Base-by-base conservation (phyloP, 1,139 yeast genomes). In the Suhomyces coccinellae region DNA sequence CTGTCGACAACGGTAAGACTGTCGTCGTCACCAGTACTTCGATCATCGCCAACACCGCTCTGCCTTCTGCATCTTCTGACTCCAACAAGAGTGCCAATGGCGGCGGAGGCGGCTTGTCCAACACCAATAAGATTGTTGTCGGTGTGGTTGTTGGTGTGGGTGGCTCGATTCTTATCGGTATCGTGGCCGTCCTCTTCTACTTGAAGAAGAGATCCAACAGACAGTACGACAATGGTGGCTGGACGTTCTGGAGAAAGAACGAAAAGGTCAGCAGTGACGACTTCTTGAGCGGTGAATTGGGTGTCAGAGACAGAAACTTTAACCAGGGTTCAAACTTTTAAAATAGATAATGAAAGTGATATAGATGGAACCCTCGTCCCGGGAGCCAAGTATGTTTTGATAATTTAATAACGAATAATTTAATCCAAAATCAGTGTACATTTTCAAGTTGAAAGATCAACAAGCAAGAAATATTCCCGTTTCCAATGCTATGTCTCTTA, bases 261-360 rank as follows among this genome's bases (percentile, higher is more conserved):
- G 79, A 72, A 52, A 73, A 75, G 60, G 70, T 69, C 40, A 65
- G 65, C 38, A 64, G 65, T 38, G 77, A 73, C 50, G 95, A 87
- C 58, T 68, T 78, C 41, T 71, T 83, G 45, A 85, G 87, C 16
- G 81, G 83, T 20, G 73, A 71, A 48, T 78, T 87, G 53, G 72
- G 88, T 8, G 74, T 72, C 24, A 66, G 73, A 47, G 70, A 84
- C 49, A 61, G 77, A 49, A 61, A 62, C 46, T 67, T 71, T 43
- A 73, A 75, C 56, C 84, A 63, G 57, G 61, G 75, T 58, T 49
- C 87, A 70, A 52, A 72, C 77, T 47, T 75, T 63, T 61, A 45
- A 35, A 35, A 11, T 20, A 37, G 16, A 24, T 29, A 13, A 26
- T 14, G 17, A 15, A 14, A 33, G 36, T 33, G 36, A 26, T 33